Conservation (phyloP, 768 basidiomycete genomes). For the Pleurotus citrinopileatus region DNA sequence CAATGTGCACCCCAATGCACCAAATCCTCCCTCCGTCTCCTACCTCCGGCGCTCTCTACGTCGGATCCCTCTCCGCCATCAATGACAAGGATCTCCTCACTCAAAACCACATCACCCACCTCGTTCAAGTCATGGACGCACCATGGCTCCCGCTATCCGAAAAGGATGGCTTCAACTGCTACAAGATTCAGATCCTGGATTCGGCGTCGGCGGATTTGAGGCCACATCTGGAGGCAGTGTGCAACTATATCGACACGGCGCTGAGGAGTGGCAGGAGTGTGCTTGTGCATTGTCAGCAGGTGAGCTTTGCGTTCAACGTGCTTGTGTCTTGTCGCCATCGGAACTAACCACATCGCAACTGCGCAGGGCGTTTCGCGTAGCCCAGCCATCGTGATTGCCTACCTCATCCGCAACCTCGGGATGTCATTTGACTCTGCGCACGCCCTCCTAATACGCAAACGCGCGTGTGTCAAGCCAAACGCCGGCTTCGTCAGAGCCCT, state of each 20-base stretch:
- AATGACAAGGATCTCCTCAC: constrained; percentile 53
- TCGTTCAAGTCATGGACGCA: constrained; percentile 67
- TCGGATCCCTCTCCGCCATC: constrained; percentile 74
- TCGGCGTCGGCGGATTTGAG: constrained; percentile 56
- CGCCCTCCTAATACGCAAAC: constrained; percentile 56
- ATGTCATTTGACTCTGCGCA: constrained; percentile 71
- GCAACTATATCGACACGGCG: constrained; percentile 61
- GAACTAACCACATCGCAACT: constrained; percentile 10
- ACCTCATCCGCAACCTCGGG: constrained; percentile 70
- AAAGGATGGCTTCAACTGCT: constrained; percentile 47
- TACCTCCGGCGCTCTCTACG: constrained; percentile 42
- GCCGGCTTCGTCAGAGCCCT: constrained; percentile 66
- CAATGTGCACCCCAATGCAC: constrained; percentile 87
- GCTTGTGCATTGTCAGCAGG: constrained; percentile 83
- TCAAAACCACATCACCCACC: constrained; percentile 47
- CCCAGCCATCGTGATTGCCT: constrained; percentile 75
- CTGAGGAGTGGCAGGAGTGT: constrained; percentile 62
- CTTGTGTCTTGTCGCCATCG: too few species aligned
- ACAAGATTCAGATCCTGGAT: constrained; percentile 70
- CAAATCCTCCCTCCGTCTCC: constrained; percentile 50
- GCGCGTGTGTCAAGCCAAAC: constrained; percentile 77
- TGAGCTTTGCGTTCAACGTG: constrained; percentile 31
- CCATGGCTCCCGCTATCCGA: constrained; percentile 57
- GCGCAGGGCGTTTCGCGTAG: constrained; percentile 74
- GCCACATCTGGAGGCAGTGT: constrained; percentile 67